These are phyloP conservation scores for Zygotorulaspora florentina DNA, from an alignment of 805 yeast species.

Conservation along the genomic window DNA sequence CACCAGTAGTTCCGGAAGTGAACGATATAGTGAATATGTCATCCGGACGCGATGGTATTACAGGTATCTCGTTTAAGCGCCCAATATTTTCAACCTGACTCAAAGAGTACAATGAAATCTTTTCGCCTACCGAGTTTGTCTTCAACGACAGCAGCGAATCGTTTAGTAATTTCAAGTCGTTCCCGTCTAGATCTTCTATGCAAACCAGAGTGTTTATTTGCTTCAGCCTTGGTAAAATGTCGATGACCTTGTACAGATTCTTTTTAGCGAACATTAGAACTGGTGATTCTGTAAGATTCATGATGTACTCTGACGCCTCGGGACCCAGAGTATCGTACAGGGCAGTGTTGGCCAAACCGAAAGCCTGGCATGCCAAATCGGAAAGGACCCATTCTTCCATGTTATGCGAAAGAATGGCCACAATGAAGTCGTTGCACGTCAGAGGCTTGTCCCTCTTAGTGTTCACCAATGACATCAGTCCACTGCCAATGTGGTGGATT, in stretches of 20 bases:
- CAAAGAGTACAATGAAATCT: slow-evolving; percentile 40
- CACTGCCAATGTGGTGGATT: slow-evolving; percentile 51
- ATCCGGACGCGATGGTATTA: slow-evolving; percentile 48
- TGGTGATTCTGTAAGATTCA: slow-evolving; percentile 59
- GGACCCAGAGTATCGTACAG: slow-evolving; percentile 57
- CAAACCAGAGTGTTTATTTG: slow-evolving; percentile 50
- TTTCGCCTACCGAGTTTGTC: slow-evolving; percentile 32
- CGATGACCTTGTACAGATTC: slow-evolving; percentile 47
- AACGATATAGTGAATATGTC: slow-evolving; percentile 59
- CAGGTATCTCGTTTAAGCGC: slow-evolving; percentile 39
- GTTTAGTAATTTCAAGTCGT: slow-evolving; percentile 34
- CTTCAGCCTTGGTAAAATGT: slow-evolving; percentile 40
- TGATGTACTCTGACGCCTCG: slow-evolving; percentile 58
- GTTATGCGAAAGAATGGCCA: slow-evolving; percentile 55
- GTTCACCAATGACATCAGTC: slow-evolving; percentile 44
- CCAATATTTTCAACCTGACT: slow-evolving; percentile 42
- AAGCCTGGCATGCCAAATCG: slow-evolving; percentile 64
- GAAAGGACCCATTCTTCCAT: slow-evolving; percentile 64
- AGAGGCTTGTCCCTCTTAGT: slow-evolving; percentile 32
- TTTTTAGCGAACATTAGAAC: slow-evolving; percentile 51
- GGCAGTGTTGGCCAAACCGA: slow-evolving; percentile 51
- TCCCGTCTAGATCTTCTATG: slow-evolving; percentile 44
- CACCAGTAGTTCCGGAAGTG: slow-evolving; percentile 74
- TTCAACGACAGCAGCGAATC: slow-evolving; percentile 27
- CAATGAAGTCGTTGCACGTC: slow-evolving; percentile 42